These are phyloP conservation scores for Gaeumannomyces sp. DNA, from an alignment of 2,329 filamentous ascomycete genomes.

Conservation along the genomic window DNA sequence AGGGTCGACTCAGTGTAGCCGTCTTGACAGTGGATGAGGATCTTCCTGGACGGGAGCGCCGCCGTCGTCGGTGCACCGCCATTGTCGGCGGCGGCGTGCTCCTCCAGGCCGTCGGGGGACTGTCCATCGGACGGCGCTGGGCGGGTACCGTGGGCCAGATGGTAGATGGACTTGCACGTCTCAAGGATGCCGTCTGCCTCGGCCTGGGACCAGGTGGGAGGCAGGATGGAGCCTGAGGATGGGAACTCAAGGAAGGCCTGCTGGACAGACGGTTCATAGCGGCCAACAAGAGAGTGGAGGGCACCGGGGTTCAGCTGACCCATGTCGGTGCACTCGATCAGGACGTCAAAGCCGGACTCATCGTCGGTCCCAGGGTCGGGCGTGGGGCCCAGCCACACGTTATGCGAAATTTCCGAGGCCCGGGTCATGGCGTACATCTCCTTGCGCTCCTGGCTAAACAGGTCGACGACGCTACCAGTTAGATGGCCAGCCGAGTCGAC, in stretches of 20 bases:
- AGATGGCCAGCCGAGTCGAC: slow-evolving; percentile 64
- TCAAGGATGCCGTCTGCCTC: slow-evolving; percentile 82
- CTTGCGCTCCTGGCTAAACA: slow-evolving; percentile 77
- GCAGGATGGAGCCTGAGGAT: slow-evolving; percentile 86
- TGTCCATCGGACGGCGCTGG: slow-evolving; percentile 34
- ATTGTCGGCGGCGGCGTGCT: slow-evolving; percentile 53
- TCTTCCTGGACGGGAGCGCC: slow-evolving; percentile 47
- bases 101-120: slow-evolving; percentile 27
- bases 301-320: slow-evolving; percentile 68
- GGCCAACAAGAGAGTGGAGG: slow-evolving; percentile 57
- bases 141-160: slow-evolving; percentile 63
- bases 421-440: slow-evolving; percentile 95
- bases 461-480: slow-evolving; percentile 77
- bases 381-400: slow-evolving; percentile 86
- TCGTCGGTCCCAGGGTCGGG: slow-evolving; percentile 60
- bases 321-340: slow-evolving; percentile 84
- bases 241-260: slow-evolving; percentile 67
- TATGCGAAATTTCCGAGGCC: slow-evolving; percentile 79
- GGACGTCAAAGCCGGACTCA: slow-evolving; percentile 66
- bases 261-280: slow-evolving; percentile 36
- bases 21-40: slow-evolving; percentile 89
- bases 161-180: slow-evolving; percentile 85
- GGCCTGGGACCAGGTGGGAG: slow-evolving; percentile 73
- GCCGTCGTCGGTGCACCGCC: slow-evolving; percentile 17
- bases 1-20: slow-evolving; percentile 94